Base-by-base conservation (phyloP, 2,329 filamentous ascomycete species). In the Ascochyta rabiei region DNA sequence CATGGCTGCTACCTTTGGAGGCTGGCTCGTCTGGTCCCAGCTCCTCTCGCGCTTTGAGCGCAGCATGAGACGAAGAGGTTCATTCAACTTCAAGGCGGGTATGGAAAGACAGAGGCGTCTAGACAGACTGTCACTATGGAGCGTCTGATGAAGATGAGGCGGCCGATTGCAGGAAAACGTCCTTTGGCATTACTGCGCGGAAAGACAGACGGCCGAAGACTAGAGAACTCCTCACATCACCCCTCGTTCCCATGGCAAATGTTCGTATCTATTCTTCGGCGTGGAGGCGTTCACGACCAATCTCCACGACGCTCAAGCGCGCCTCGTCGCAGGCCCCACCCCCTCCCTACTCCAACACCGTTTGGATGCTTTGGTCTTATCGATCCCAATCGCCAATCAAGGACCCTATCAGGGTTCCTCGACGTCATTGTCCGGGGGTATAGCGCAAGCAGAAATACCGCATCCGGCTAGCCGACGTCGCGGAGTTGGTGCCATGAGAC, bases 21-120 rank as follows among this genome's bases (percentile, higher is more conserved):
- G 49, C 16, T 62, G 57, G 57, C 48, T 42, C 6, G 30, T 56
- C n/a, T 59, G 57, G 59, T 56, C 56, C n/a, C 18, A 28, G 18
- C 12, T 35, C 4, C 38, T 42, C 30, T 40, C 42, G 16, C 19
- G 18, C 6, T 8, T 53, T 1, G 37, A 42, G 37, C 16, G 24
- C 37, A 45, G 26, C 16, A 6, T 38, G 18, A 18, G 38, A 28
- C 37, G 37, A 28, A 46, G 12, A 26, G 23, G n/a, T n/a, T n/a
- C n/a, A n/a, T n/a, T n/a, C n/a, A n/a, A n/a, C 30, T 28, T 26
- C 30, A 23, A 28, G 3, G 30, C 37, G 10, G 7, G 15, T 15
- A 19, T 8, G 13, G 16, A 15, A 26, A 26, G 15, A 12, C 15
- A 26, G 18, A 16, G 21, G 24, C 9, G 23, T 41, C 23, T 41